These are phyloP conservation scores for Rhynchosporium graminicola DNA, from an alignment of 2,329 filamentous ascomycete genomes.

Conservation along the genomic window DNA sequence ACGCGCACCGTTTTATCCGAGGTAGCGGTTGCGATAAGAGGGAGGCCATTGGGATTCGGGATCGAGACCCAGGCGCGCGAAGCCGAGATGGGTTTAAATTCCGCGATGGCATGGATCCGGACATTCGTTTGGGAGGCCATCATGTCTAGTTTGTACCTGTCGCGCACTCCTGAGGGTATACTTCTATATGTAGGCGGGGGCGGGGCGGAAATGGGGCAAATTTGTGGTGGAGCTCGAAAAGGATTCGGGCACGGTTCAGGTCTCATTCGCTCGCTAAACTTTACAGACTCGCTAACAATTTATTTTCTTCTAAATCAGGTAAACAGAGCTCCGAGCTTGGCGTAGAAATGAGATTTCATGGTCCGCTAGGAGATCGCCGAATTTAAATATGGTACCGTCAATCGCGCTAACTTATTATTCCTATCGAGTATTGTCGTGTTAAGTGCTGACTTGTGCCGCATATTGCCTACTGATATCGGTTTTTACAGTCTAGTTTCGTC, in stretches of 20 bases:
- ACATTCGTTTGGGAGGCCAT: constrained; percentile 11
- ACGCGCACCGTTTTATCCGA: constrained; percentile 84
- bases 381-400: too few relatives aligned
- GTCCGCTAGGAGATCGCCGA: too few relatives aligned
- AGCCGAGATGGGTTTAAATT: constrained; percentile 53
- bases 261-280: constrained; percentile 1
- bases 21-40: constrained; percentile 85
- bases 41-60: constrained; percentile 77
- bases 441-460: too few relatives aligned
- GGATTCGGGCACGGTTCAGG: constrained; percentile 3
- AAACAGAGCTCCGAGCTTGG: background rate
- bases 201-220: constrained; percentile 4
- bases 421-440: too few relatives aligned
- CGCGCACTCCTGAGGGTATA: background rate
- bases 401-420: too few relatives aligned
- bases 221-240: constrained; percentile 10
- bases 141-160: background rate
- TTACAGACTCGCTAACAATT: background rate
- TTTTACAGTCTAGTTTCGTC: too few relatives aligned
- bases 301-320: background rate
- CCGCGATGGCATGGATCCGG: constrained; percentile 31
- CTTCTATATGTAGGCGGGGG: background rate
- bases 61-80: constrained; percentile 82
- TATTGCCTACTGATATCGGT: too few relatives aligned
- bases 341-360: too few relatives aligned